Evolutionary conservation across 1,139 yeast species (phyloP), one percentile per base, ranked within the genome.

Genomic region (Taphrina wiesneri): DNA sequence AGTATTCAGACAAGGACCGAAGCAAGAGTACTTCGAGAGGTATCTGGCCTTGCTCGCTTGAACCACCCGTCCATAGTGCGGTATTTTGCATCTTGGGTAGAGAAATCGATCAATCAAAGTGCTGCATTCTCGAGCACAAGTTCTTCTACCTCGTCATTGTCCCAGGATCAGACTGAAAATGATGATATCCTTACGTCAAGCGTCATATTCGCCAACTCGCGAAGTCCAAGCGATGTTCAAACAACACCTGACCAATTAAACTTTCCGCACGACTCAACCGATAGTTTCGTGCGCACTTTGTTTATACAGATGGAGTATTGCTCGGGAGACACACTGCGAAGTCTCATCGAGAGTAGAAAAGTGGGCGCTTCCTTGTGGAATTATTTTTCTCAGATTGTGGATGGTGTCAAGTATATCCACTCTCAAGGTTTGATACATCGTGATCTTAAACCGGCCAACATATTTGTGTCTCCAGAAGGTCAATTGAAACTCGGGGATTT

Each of bases 261-360:
- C 2, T n/a, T 2, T 7, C 7, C 6, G 43, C 15, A 39, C n/a
- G 15, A 39, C n/a, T 13, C 19, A 15, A 2, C 5, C n/a, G 43
- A 39, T n/a, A 2, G 15, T n/a, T 6, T 2, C 17, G 26, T 11
- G 26, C 56, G 84, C 77, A 92, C 82, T 52, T 80, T 82, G 69
- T 95, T 80, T 74, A 93, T 95, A 70, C 99, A 95, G 74, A 95
- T 95, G 99, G 99, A 95, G 75, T 95, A 93, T 74, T 95, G 99
- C 77, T 99, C 95, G 72, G 93, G 93, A 73, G 90, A 90, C 68
- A 93, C 99, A 0, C 77, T 95, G 45, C 83, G 84, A 60, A 96
- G 93, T 75, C 79, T 93, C 69, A 93, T 95, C 51, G 84, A 84
- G 56, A 95, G 88, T 70, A 92, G 91, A 0, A 79, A 92, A n/a